These are phyloP conservation scores for Steccherinum ochraceum DNA, from an alignment of 768 basidiomycete species.

Conservation along the genomic window DNA sequence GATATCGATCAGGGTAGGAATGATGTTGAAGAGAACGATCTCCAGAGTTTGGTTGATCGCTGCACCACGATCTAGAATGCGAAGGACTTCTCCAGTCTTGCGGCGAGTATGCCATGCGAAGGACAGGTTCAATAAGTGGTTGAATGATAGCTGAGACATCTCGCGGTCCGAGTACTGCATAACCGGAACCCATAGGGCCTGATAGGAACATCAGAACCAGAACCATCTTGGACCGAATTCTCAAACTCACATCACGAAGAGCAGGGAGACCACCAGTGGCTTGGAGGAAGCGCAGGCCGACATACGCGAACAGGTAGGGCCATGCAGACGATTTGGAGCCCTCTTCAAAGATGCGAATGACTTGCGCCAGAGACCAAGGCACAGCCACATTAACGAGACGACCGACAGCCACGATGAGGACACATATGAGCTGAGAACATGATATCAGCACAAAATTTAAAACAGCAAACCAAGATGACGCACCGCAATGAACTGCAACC, in stretches of 20 bases:
- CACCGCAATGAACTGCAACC: conserved; percentile 67
- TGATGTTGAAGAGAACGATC: conserved; percentile 77
- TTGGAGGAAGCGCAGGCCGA: conserved; percentile 65
- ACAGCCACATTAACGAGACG: conserved; percentile 71
- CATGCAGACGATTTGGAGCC: conserved; percentile 41
- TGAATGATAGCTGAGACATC: conserved; percentile 82
- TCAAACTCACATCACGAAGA: conserved; percentile 35
- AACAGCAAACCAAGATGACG: conserved; percentile 19
- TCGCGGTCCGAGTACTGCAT: conserved; percentile 85
- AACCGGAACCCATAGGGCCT: conserved; percentile 81
- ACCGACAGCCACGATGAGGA: conserved; percentile 63
- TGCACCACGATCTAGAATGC: conserved; percentile 77
- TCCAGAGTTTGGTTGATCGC: conserved; percentile 82
- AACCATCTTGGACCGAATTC: not conserved
- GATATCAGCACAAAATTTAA: not conserved
- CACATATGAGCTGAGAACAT: conserved; percentile 50
- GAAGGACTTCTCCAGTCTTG: conserved; percentile 81
- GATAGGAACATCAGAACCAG: conserved; percentile 2
- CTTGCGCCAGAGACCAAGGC: conserved; percentile 62
- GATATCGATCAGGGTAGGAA: conserved; percentile 81
- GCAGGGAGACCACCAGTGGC: conserved; percentile 72
- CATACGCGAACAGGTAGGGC: conserved; percentile 64
- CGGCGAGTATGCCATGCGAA: conserved; percentile 77
- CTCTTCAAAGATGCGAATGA: conserved; percentile 54
- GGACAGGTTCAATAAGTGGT: conserved; percentile 82